These are phyloP conservation scores for Rhizopogon vulgaris DNA, from an alignment of 768 basidiomycete species.

Conservation along the genomic window DNA sequence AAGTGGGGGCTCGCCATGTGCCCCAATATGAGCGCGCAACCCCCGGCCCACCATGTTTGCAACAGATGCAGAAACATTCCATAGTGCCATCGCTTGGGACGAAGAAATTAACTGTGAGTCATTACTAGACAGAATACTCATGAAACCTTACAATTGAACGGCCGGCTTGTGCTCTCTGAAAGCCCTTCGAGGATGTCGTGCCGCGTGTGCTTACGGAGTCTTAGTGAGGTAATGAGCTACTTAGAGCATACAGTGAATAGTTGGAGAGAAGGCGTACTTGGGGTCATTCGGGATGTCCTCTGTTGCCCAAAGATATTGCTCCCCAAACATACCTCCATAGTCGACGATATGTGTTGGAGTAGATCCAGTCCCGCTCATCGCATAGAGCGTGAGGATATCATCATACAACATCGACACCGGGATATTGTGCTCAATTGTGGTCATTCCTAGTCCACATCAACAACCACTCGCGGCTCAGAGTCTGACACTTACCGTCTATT, in stretches of 20 bases:
- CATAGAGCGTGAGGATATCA: constrained; percentile 57
- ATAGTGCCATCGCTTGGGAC: constrained; percentile 50
- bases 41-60: constrained; percentile 66
- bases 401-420: constrained; percentile 63
- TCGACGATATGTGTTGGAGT: constrained; percentile 76
- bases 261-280: constrained; percentile 38
- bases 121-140: neutral
- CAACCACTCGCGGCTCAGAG: neutral
- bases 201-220: constrained; percentile 56
- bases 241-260: neutral
- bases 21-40: constrained; percentile 59
- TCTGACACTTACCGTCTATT: constrained; percentile 50
- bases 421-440: constrained; percentile 66
- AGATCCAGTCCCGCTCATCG: constrained; percentile 61
- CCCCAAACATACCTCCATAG: constrained; percentile 68
- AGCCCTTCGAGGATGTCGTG: constrained; percentile 59
- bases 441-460: constrained; percentile 48
- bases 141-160: constrained; percentile 43
- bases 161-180: constrained; percentile 56
- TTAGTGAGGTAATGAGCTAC: constrained; percentile 17
- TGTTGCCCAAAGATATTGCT: constrained; percentile 62
- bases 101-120: neutral
- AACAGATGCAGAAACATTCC: constrained; percentile 63
- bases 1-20: constrained; percentile 67
- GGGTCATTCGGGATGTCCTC: constrained; percentile 61